Conservation (phyloP, 2,329 filamentous ascomycete species). For the Parafenestella ontariensis region DNA sequence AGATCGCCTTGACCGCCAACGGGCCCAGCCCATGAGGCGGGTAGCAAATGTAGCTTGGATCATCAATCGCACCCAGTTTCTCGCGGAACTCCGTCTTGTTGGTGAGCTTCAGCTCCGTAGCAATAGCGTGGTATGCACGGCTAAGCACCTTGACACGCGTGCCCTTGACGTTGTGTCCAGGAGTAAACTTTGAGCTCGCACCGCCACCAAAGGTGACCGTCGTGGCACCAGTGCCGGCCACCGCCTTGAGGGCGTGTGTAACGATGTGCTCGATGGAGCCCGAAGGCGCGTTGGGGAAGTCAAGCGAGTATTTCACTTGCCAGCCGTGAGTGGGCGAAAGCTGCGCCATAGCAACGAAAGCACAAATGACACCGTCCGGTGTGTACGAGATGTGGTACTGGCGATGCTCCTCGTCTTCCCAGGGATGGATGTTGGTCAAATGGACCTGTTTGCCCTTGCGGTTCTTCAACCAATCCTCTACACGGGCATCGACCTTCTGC, state of each 20-base stretch:
- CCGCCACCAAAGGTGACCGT: constrained; percentile 88
- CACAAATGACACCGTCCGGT: constrained; percentile 72
- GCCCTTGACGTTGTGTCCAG: constrained; percentile 82
- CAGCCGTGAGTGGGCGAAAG: constrained; percentile 82
- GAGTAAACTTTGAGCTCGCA: constrained; percentile 74
- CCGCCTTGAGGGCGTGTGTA: constrained; percentile 70
- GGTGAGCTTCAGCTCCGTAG: constrained; percentile 80
- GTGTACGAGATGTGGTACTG: constrained; percentile 85
- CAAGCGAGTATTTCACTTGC: constrained; percentile 95
- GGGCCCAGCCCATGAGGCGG: constrained; percentile 84
- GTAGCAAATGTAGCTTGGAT: constrained; percentile 89
- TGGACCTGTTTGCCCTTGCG: constrained; percentile 89
- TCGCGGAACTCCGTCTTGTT: constrained; percentile 88
- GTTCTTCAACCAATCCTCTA: constrained; percentile 78
- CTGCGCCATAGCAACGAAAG: constrained; percentile 83
- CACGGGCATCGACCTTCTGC: constrained; percentile 72
- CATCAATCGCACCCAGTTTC: constrained; percentile 86
- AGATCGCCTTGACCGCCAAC: constrained; percentile 80
- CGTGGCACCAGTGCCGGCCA: constrained; percentile 65
- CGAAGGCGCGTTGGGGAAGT: constrained; percentile 86
- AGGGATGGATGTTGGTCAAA: constrained; percentile 86
- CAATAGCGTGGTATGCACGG: constrained; percentile 81
- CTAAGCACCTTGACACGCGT: constrained; percentile 81
- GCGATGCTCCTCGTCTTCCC: constrained; percentile 82
- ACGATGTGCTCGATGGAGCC: constrained; percentile 88